Percentiles rank a stretch among this genome's conserved stretches.
These are phyloP conservation scores for Globisporangium paroecandrum DNA, from an alignment of 352 stramenopile species.

Conservation along the genomic window DNA sequence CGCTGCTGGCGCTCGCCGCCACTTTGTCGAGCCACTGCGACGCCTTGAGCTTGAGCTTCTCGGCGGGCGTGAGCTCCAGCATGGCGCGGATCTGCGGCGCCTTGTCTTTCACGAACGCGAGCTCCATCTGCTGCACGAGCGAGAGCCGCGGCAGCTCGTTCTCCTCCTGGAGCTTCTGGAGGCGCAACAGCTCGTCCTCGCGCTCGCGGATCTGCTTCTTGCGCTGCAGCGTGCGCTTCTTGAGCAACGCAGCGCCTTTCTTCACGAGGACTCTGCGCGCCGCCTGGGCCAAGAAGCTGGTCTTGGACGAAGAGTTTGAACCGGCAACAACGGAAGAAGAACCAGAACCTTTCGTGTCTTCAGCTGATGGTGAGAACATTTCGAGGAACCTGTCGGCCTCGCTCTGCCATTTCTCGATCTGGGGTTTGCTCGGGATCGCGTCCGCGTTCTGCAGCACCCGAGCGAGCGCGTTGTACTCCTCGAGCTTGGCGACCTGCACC, in stretches of 20 bases:
- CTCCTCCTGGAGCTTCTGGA: slow-evolving; percentile 42
- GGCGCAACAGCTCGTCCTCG: slow-evolving; percentile 43
- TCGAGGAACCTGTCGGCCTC: slow-evolving; percentile 38
- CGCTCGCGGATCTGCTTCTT: slow-evolving; percentile 50
- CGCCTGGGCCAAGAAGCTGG: slow-evolving; percentile 23
- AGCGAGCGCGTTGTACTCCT: slow-evolving; percentile 59
- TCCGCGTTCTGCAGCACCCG: slow-evolving; percentile 42
- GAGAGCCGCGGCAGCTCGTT: slow-evolving; percentile 34
- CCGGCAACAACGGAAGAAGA: not conserved
- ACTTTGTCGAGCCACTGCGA: slow-evolving; percentile 43
- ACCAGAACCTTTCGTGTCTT: slow-evolving; percentile 7
- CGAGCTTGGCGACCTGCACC: slow-evolving; percentile 53
- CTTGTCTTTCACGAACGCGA: slow-evolving; percentile 40
- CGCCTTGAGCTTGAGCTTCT: slow-evolving; percentile 39
- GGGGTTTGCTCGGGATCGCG: slow-evolving; percentile 38
- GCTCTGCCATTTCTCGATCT: slow-evolving; percentile 50
- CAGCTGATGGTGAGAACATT: slow-evolving; percentile 16
- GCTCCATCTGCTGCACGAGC: slow-evolving; percentile 46
- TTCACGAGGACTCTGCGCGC: slow-evolving; percentile 42
- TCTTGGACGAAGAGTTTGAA: not conserved
- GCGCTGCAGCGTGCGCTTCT: slow-evolving; percentile 32
- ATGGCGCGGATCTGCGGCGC: slow-evolving; percentile 47
- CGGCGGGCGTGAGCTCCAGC: slow-evolving; percentile 52
- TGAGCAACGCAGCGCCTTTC: slow-evolving; percentile 42
- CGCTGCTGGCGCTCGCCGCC: slow-evolving; percentile 30